Percentiles rank a stretch among this genome's conserved stretches.
These are phyloP conservation scores for Diplodia mutila DNA, from an alignment of 2,329 filamentous ascomycete genomes.

Conservation along the genomic window DNA sequence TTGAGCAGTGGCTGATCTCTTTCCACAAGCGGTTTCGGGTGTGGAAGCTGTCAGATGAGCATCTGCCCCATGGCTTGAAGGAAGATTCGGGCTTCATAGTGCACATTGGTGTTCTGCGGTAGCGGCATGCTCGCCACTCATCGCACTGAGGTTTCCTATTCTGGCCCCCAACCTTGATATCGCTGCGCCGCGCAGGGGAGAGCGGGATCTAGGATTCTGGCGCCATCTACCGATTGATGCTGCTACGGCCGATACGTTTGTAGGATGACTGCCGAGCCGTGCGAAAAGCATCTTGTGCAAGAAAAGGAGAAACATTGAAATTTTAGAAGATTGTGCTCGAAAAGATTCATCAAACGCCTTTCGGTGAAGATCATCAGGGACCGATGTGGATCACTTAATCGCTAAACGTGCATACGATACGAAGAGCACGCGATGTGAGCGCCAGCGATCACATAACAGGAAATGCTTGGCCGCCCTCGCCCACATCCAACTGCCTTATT, in stretches of 20 bases:
- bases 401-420: constrained; percentile 15
- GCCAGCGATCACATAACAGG: background rate
- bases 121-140: background rate
- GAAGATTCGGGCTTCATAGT: constrained; percentile 77
- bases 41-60: constrained; percentile 73
- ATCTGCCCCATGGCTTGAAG: constrained; percentile 62
- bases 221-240: background rate
- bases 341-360: background rate
- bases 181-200: background rate
- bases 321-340: background rate
- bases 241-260: background rate
- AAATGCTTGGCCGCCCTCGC: constrained; percentile 4
- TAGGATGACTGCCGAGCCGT: background rate
- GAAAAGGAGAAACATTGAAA: background rate
- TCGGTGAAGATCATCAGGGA: constrained; percentile 16
- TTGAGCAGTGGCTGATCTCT: constrained; percentile 75
- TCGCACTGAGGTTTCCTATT: background rate
- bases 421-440: background rate
- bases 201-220: background rate
- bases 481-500: constrained; percentile 2
- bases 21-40: constrained; percentile 70
- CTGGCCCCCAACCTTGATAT: background rate
- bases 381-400: constrained; percentile 15
- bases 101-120: constrained; percentile 63
- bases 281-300: background rate